Percentiles rank a stretch among this genome's conserved stretches.
Evolutionary conservation across 2,329 filamentous ascomycete species (phyloP).

Genomic region (Torrubiellomyces zombiae): DNA sequence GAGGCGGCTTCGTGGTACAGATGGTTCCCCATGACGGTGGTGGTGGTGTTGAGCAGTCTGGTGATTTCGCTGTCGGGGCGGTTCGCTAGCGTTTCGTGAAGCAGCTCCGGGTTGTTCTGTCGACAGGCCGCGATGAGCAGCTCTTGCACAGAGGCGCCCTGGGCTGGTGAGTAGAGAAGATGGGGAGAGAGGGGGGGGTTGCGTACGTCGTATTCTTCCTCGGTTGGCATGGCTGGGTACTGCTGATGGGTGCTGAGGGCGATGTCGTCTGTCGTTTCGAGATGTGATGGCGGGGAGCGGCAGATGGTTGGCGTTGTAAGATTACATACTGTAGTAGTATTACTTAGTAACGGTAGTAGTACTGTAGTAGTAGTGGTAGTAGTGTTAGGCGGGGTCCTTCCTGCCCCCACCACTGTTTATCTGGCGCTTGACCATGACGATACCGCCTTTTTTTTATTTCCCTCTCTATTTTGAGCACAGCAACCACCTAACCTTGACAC

Average conservation of each 20-base stretch:
- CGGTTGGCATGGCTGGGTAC: constrained; percentile 6
- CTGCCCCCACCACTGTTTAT: too few species aligned
- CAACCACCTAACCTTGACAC: too few species aligned
- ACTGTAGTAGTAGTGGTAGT: too few species aligned
- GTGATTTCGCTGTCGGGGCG: constrained; percentile 51
- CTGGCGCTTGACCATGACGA: too few species aligned
- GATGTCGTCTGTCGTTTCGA: background rate
- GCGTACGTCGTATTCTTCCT: constrained; percentile 8
- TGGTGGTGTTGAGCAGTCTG: constrained; percentile 68
- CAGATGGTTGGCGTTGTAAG: too few species aligned
- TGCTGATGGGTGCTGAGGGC: background rate
- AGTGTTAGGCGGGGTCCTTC: too few species aligned
- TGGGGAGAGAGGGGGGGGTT: background rate
- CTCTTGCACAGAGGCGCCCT: constrained; percentile 78
- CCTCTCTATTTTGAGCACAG: too few species aligned
- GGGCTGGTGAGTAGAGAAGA: background rate
- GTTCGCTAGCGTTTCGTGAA: constrained; percentile 53
- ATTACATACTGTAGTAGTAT: too few species aligned
- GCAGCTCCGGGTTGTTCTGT: constrained; percentile 76
- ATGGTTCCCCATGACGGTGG: constrained; percentile 73
- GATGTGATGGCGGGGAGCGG: background rate
- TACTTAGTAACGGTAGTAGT: too few species aligned
- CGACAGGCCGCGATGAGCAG: constrained; percentile 84
- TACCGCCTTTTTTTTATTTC: too few species aligned
- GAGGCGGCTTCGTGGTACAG: constrained; percentile 79